phyloP scores from a whole-genome alignment of 495 filamentous ascomycete genomes.

The Astrocystis sublimbata region DNA sequence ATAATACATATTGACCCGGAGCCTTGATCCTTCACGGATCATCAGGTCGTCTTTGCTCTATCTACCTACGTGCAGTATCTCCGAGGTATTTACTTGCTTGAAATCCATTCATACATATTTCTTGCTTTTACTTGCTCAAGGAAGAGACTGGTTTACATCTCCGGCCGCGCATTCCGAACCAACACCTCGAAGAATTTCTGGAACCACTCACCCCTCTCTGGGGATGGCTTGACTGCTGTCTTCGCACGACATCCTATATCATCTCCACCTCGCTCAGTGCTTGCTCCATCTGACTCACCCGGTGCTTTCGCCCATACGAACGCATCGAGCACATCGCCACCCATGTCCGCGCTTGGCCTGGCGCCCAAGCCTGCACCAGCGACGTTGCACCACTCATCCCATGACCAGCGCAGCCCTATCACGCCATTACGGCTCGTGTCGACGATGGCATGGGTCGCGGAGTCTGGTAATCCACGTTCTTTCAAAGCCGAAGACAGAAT shows the following conservation, averaged over 20 bases:
- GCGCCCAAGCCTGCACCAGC: slow-evolving; percentile 62
- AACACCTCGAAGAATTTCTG: slow-evolving; percentile 7
- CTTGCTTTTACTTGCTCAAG: background rate
- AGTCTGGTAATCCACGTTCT: slow-evolving; percentile 46
- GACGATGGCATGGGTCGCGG: slow-evolving; percentile 51
- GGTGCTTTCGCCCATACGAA: slow-evolving; percentile 71
- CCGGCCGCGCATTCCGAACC: background rate
- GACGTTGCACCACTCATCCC: slow-evolving; percentile 73
- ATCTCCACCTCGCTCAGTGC: background rate
- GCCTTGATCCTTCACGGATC: background rate
- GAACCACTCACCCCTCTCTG: background rate
- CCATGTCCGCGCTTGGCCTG: slow-evolving; percentile 56
- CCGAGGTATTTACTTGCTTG: too few species aligned
- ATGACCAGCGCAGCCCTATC: slow-evolving; percentile 53
- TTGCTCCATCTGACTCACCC: slow-evolving; percentile 50
- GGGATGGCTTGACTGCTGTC: background rate
- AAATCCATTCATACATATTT: too few species aligned
- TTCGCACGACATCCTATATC: background rate
- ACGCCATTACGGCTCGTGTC: slow-evolving; percentile 58
- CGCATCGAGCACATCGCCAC: slow-evolving; percentile 55
- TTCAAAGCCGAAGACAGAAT: slow-evolving; percentile 55
- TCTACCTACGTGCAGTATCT: too few species aligned
- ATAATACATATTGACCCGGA: background rate
- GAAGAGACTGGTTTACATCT: background rate
- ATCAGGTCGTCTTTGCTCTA: background rate